Percentiles rank a stretch among this genome's conserved stretches.
Evolutionary conservation across 2,329 filamentous ascomycete genomes (phyloP).

Genomic region (Aaosphaeria pasadenensis): DNA sequence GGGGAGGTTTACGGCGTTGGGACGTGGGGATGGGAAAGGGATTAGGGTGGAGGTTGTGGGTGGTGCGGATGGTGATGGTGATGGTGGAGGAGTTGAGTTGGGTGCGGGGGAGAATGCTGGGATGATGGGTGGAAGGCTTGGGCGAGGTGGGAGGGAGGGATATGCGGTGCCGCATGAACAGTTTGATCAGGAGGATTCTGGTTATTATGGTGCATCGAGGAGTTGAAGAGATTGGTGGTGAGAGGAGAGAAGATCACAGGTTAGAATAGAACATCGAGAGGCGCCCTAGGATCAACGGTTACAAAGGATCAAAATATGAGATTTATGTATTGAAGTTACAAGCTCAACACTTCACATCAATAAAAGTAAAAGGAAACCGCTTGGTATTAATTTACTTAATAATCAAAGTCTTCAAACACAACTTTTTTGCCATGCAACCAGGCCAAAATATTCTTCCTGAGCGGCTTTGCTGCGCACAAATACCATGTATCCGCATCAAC

Average conservation of each 20-base stretch:
- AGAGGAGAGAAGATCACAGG: no score
- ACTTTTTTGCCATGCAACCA: conserved; percentile 50
- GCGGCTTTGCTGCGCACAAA: conserved; percentile 53
- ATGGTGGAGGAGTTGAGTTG: conserved; percentile 11
- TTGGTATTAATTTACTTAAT: conserved; percentile 7
- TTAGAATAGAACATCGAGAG: no score
- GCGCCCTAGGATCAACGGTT: no score
- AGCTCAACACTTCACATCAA: no score
- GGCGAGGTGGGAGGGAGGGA: conserved; percentile 23
- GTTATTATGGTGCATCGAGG: conserved; percentile 17
- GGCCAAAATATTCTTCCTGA: conserved; percentile 48
- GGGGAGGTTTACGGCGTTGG: conserved; percentile 51
- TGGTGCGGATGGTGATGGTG: conserved; percentile 10
- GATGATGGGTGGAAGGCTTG: conserved; percentile 1
- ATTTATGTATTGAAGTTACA: no score
- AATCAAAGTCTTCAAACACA: conserved; percentile 53
- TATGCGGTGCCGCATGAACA: conserved; percentile 43
- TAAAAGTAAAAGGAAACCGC: no score
- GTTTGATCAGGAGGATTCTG: conserved; percentile 41
- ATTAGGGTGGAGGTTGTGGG: conserved; percentile 5
- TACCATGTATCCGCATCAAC: conserved; percentile 52
- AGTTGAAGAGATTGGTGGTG: no score
- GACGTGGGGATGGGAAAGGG: conserved; percentile 34
- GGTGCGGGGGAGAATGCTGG: conserved; percentile 23
- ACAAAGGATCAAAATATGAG: no score